Conservation (phyloP, 192 early-diverging fungal genomes). For the Ambispora gerdemannii region DNA sequence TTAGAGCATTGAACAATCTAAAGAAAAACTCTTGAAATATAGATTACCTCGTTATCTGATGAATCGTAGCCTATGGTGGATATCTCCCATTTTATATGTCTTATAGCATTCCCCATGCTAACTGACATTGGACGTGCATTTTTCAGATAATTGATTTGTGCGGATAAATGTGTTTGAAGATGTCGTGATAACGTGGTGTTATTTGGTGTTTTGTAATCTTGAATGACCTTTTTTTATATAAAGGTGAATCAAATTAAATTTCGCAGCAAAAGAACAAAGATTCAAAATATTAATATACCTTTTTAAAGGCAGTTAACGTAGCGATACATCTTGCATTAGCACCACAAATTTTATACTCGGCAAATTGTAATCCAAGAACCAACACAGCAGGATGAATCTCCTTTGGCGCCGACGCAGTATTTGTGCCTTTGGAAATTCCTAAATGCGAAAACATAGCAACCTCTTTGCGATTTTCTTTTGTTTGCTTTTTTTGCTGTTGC, state of each 20-base stretch:
- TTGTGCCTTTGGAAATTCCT: slow-evolving; percentile 50
- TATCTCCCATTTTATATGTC: slow-evolving; percentile 86
- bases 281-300: slow-evolving; percentile 44
- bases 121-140: slow-evolving; percentile 83
- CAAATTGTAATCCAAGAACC: slow-evolving; percentile 82
- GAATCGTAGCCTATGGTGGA: slow-evolving; percentile 69
- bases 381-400: slow-evolving; percentile 86
- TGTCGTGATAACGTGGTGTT: slow-evolving; percentile 75
- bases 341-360: slow-evolving; percentile 80
- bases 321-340: slow-evolving; percentile 90
- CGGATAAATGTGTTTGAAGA: slow-evolving; percentile 76
- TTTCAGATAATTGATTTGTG: slow-evolving; percentile 88
- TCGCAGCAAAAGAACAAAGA: neutral
- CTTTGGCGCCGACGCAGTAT: slow-evolving; percentile 45
- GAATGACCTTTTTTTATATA: slow-evolving; percentile 71
- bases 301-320: slow-evolving; percentile 81
- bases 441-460: slow-evolving; percentile 79
- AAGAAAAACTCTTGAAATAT: neutral
- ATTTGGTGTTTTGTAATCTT: slow-evolving; percentile 86
- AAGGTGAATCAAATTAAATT: neutral
- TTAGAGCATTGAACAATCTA: slow-evolving; percentile 20
- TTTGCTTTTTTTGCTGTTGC: neutral
- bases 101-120: slow-evolving; percentile 91
- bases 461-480: slow-evolving; percentile 35
- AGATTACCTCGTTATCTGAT: slow-evolving; percentile 81